Percentiles rank a stretch among this genome's conserved stretches.
These are phyloP conservation scores for Thelonectria rubi DNA, from an alignment of 2,329 filamentous ascomycete genomes.

Conservation along the genomic window DNA sequence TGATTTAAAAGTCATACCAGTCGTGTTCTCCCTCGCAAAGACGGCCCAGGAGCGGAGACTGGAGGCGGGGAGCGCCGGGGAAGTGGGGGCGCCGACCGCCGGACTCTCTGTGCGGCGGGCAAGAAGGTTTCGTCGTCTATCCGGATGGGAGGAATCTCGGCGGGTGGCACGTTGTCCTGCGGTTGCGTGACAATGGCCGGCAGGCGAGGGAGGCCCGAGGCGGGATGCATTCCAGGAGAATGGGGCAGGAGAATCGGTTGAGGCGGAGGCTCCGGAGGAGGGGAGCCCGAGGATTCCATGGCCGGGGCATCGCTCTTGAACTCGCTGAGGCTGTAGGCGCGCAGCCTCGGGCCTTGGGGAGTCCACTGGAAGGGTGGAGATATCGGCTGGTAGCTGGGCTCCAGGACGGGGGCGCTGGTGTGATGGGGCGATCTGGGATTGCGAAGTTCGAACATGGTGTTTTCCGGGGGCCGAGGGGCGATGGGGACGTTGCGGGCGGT, in stretches of 20 bases:
- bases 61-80: not conserved
- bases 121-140: not conserved
- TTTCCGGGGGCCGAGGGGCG: not conserved
- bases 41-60: too few relatives aligned
- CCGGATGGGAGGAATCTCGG: constrained; percentile 4
- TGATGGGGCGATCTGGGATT: not conserved
- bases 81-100: not conserved
- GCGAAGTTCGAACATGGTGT: not conserved
- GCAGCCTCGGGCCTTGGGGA: not conserved
- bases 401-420: not conserved
- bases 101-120: not conserved
- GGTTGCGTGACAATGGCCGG: constrained; percentile 4
- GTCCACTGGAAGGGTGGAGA: not conserved
- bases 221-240: not conserved
- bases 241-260: not conserved
- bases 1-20: not conserved
- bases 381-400: not conserved
- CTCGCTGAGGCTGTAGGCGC: not conserved
- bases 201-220: not conserved
- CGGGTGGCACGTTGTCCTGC: constrained; percentile 4
- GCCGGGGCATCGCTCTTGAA: not conserved
- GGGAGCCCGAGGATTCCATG: not conserved
- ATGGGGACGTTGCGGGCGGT: not conserved
- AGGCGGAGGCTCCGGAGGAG: not conserved
- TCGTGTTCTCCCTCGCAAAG: not conserved